phyloP scores from a whole-genome alignment of 352 stramenopile species.

The Globisporangium barbulae region DNA sequence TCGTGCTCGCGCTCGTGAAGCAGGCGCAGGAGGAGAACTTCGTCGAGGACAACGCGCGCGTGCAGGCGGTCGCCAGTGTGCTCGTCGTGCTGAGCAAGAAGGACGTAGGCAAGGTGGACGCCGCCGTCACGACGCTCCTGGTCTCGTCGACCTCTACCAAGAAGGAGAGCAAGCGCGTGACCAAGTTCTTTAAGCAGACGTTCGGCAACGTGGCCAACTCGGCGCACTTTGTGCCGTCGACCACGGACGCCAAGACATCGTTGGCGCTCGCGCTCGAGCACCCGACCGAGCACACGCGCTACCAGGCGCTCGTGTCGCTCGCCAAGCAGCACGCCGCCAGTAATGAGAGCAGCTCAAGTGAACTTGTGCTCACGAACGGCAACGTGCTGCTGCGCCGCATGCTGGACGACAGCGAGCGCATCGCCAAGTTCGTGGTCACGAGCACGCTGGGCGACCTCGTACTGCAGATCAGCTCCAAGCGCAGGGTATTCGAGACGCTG shows the following conservation, averaged over 20 bases:
- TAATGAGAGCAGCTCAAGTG: not conserved
- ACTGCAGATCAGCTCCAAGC: conserved; percentile 45
- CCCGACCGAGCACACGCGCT: conserved; percentile 68
- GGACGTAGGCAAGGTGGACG: conserved; percentile 52
- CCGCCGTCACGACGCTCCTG: conserved; percentile 28
- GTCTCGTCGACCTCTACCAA: conserved; percentile 27
- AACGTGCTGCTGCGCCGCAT: conserved; percentile 67
- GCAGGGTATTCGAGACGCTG: conserved; percentile 49
- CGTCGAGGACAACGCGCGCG: conserved; percentile 27
- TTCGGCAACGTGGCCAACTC: conserved; percentile 75
- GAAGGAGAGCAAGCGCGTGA: conserved; percentile 50
- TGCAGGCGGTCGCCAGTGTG: conserved; percentile 40
- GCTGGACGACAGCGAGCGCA: conserved; percentile 69
- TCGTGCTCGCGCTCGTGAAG: conserved; percentile 47
- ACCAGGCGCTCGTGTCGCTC: conserved; percentile 67
- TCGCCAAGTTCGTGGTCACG: conserved; percentile 55
- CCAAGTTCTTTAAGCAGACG: conserved; percentile 58
- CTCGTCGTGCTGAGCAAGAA: conserved; percentile 61
- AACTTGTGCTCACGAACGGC: conserved; percentile 46
- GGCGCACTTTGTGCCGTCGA: conserved; percentile 68
- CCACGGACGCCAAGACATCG: conserved; percentile 63
- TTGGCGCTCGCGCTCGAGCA: conserved; percentile 77
- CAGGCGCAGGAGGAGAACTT: conserved; percentile 44
- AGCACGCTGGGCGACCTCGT: conserved; percentile 55
- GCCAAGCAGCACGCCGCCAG: conserved; percentile 38